A percentile compares a stretch with the other conserved stretches of the same genome.
These are phyloP conservation scores for Auricularia sp. DNA, from an alignment of 768 basidiomycete genomes.

Conservation along the genomic window DNA sequence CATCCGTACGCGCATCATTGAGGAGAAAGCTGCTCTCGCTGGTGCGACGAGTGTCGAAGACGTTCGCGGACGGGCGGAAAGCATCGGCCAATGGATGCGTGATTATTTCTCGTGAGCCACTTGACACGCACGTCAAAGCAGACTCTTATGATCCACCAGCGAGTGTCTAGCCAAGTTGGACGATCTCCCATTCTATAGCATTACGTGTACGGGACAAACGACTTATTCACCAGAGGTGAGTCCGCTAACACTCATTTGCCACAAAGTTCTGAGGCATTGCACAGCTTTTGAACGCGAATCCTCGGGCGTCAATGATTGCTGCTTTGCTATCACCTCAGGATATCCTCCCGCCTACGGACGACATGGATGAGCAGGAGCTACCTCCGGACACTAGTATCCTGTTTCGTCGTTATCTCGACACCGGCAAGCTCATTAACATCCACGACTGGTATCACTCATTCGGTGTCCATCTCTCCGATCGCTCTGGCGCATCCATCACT, in stretches of 20 bases:
- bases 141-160: conserved; percentile 22
- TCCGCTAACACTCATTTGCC: background rate
- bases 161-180: conserved; percentile 38
- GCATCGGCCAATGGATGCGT: background rate
- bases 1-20: background rate
- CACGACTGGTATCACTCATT: conserved; percentile 87
- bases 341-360: conserved; percentile 23
- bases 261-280: background rate
- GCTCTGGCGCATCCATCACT: conserved; percentile 15
- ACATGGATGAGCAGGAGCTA: conserved; percentile 26
- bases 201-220: conserved; percentile 61
- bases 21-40: background rate
- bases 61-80: background rate
- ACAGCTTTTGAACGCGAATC: conserved; percentile 61
- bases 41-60: background rate
- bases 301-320: conserved; percentile 49
- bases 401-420: conserved; percentile 67
- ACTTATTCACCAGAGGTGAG: conserved; percentile 51
- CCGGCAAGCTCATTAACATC: conserved; percentile 74
- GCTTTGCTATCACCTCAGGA: conserved; percentile 53
- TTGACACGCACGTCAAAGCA: background rate
- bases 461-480: conserved; percentile 47
- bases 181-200: conserved; percentile 46
- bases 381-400: conserved; percentile 67
- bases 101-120: background rate